These are phyloP conservation scores for Pleurotus citrinopileatus DNA, from an alignment of 768 basidiomycete species.

Conservation along the genomic window DNA sequence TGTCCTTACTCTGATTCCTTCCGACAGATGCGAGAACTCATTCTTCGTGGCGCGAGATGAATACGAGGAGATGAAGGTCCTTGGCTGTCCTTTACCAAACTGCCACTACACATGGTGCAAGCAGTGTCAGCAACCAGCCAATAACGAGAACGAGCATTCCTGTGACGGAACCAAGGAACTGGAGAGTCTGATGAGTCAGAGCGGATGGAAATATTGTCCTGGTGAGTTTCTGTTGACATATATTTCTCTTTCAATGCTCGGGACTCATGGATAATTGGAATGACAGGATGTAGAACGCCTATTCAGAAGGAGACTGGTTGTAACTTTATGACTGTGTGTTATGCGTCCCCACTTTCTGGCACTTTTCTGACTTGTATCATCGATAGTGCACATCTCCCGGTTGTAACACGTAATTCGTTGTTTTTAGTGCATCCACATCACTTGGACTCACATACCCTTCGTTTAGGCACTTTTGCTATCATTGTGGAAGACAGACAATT, in stretches of 20 bases:
- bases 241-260: background rate
- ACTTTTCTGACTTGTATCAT: background rate
- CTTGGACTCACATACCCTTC: no score
- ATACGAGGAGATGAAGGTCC: slow-evolving; percentile 25
- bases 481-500: no score
- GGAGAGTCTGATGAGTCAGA: slow-evolving; percentile 37
- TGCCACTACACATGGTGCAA: slow-evolving; percentile 52
- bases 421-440: no score
- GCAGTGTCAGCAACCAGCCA: slow-evolving; percentile 37
- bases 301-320: background rate
- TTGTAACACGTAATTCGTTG: slow-evolving; percentile 49
- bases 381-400: slow-evolving; percentile 52
- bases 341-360: background rate
- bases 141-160: slow-evolving; percentile 34
- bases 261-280: no score
- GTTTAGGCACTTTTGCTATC: no score
- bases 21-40: slow-evolving; percentile 41
- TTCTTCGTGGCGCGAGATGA: slow-evolving; percentile 44
- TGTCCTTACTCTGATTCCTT: background rate
- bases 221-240: slow-evolving; percentile 18
- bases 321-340: slow-evolving; percentile 50
- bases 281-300: slow-evolving; percentile 13
- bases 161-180: slow-evolving; percentile 53
- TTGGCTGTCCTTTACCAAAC: slow-evolving; percentile 39
- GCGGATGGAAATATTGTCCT: slow-evolving; percentile 54